phyloP scores from a whole-genome alignment of 2,329 filamentous ascomycete genomes.

The Pezicula radicicola region DNA sequence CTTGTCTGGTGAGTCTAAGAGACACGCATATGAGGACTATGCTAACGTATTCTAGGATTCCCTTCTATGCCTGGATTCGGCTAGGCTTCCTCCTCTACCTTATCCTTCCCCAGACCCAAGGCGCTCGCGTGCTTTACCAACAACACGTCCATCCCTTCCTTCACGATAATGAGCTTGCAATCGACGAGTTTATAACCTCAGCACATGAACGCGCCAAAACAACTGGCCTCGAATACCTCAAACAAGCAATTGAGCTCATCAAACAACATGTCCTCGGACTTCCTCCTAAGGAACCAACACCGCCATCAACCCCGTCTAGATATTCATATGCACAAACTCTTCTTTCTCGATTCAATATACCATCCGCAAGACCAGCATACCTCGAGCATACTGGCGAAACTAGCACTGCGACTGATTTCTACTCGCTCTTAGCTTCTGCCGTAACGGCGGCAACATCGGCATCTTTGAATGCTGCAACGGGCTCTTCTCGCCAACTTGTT shows the following conservation, averaged over 20 bases:
- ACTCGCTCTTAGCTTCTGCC: slow-evolving; percentile 72
- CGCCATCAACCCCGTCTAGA: slow-evolving; percentile 42
- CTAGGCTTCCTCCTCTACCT: slow-evolving; percentile 88
- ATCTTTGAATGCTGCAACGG: slow-evolving; percentile 15
- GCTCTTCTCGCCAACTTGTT: slow-evolving; percentile 25
- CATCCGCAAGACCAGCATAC: slow-evolving; percentile 58
- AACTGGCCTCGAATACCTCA: slow-evolving; percentile 74
- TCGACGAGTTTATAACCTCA: slow-evolving; percentile 84
- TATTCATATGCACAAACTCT: slow-evolving; percentile 73
- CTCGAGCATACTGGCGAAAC: slow-evolving; percentile 32
- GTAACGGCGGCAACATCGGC: slow-evolving; percentile 47
- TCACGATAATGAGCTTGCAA: slow-evolving; percentile 78
- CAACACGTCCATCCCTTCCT: slow-evolving; percentile 86
- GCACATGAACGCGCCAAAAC: slow-evolving; percentile 75
- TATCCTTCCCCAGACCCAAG: slow-evolving; percentile 95
- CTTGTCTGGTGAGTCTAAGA: slow-evolving; percentile 65
- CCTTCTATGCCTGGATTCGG: slow-evolving; percentile 91
- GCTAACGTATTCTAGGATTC: slow-evolving; percentile 54
- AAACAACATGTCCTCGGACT: slow-evolving; percentile 78
- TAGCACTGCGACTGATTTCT: slow-evolving; percentile 62
- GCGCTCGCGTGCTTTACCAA: slow-evolving; percentile 82
- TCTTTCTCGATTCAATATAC: slow-evolving; percentile 82
- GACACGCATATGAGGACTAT: not conserved
- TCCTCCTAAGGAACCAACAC: slow-evolving; percentile 49
- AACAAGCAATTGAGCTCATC: slow-evolving; percentile 66